Evolutionary conservation across 176 grass and related monocot genomes (phyloP).

Genomic region (Guadua angustifolia): DNA sequence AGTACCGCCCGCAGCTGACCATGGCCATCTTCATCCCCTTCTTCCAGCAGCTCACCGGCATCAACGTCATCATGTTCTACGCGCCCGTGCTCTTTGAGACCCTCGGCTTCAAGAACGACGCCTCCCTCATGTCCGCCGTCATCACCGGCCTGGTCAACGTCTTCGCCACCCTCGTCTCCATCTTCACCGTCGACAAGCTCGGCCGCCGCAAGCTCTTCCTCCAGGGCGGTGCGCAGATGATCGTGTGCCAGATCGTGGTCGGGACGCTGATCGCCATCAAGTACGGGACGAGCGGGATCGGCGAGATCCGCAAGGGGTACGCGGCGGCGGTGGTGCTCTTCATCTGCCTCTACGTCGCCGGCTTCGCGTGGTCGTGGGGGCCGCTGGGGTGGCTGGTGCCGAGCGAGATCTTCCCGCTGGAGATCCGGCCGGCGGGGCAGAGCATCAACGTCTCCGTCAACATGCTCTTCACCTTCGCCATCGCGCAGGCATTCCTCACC

Average conservation of each 20-base stretch:
- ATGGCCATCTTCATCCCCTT: constrained; percentile 67
- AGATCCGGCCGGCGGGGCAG: constrained; percentile 94
- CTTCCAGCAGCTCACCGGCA: constrained; percentile 76
- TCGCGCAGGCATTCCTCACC: constrained; percentile 83
- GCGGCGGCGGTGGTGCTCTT: constrained; percentile 74
- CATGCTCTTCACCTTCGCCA: constrained; percentile 97
- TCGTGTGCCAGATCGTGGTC: constrained; percentile 56
- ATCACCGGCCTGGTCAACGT: constrained; percentile 72
- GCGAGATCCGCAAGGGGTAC: constrained; percentile 58
- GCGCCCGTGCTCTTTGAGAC: constrained; percentile 71
- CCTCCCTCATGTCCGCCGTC: constrained; percentile 73
- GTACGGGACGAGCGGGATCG: constrained; percentile 57
- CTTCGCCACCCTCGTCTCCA: constrained; percentile 54
- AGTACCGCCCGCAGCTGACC: constrained; percentile 63
- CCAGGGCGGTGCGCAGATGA: constrained; percentile 61
- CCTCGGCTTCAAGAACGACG: constrained; percentile 60
- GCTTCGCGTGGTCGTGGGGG: constrained; percentile 95
- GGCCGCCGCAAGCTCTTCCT: constrained; percentile 57
- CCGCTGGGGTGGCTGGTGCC: constrained; percentile 96
- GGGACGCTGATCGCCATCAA: constrained; percentile 51
- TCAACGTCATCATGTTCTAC: constrained; percentile 89
- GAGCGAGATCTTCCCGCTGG: constrained; percentile 95
- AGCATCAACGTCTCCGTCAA: constrained; percentile 96
- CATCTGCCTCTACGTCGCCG: constrained; percentile 92
- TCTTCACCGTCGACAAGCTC: constrained; percentile 59